phyloP scores from a whole-genome alignment of 495 filamentous ascomycete genomes.

The Tuber aestivum region DNA sequence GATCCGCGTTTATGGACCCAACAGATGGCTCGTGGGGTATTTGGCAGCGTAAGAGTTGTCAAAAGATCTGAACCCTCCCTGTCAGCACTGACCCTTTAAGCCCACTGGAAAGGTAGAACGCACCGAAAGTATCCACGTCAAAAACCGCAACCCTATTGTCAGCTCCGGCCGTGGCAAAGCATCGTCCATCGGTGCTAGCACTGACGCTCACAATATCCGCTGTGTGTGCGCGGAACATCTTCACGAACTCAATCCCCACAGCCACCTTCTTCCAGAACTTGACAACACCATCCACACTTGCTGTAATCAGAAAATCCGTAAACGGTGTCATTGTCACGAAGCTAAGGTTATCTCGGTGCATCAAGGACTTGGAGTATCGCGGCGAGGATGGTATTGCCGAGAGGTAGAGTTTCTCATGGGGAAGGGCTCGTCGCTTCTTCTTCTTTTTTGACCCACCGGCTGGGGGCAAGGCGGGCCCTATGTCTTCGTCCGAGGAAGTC shows the following conservation, averaged over 20 bases:
- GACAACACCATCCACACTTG: slow-evolving; percentile 83
- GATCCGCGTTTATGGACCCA: slow-evolving; percentile 89
- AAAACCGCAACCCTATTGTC: slow-evolving; percentile 94
- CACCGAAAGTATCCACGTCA: slow-evolving; percentile 87
- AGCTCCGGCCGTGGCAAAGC: slow-evolving; percentile 79
- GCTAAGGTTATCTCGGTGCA: slow-evolving; percentile 92
- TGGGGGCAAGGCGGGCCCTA: slow-evolving; percentile 78
- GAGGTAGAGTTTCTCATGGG: slow-evolving; percentile 80
- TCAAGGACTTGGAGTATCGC: slow-evolving; percentile 91
- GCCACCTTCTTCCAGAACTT: slow-evolving; percentile 99
- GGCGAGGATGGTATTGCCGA: slow-evolving; percentile 74
- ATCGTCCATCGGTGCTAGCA: slow-evolving; percentile 81
- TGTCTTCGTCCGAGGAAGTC: slow-evolving; percentile 84
- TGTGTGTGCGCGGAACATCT: slow-evolving; percentile 87
- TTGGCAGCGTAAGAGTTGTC: slow-evolving; percentile 68
- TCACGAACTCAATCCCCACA: slow-evolving; percentile 90
- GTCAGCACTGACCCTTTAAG: slow-evolving; percentile 13
- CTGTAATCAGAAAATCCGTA: slow-evolving; percentile 92
- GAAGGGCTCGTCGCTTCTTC: slow-evolving; percentile 79
- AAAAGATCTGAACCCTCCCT: slow-evolving; percentile 58
- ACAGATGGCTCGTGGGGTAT: slow-evolving; percentile 70
- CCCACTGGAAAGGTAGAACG: slow-evolving; percentile 15
- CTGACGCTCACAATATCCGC: slow-evolving; percentile 78
- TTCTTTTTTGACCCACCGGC: slow-evolving; percentile 52
- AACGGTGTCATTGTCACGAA: slow-evolving; percentile 79